Evolutionary conservation across 495 filamentous ascomycete genomes (phyloP).

Genomic region (Podospora fimiseda): DNA sequence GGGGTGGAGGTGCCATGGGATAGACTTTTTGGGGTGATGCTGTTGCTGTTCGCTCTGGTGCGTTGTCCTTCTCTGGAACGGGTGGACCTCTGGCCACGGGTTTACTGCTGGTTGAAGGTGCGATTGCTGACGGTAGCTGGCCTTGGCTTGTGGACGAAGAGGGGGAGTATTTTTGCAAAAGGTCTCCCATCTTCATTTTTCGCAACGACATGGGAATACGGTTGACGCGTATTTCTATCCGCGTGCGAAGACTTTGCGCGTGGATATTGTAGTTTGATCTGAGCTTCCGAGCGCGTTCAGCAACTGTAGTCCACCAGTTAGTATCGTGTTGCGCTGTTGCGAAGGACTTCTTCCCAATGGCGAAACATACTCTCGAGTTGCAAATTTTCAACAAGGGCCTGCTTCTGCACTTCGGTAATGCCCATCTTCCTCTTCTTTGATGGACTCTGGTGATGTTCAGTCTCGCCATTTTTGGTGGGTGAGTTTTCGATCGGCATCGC

Average conservation of each 20-base stretch:
- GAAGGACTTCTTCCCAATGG: no score
- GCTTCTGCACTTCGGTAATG: conserved; percentile 74
- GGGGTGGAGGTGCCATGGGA: conserved; percentile 2
- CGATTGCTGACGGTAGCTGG: not conserved
- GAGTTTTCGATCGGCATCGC: conserved; percentile 30
- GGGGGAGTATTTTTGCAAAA: conserved; percentile 47
- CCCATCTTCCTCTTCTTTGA: conserved; percentile 52
- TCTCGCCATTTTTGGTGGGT: conserved; percentile 34
- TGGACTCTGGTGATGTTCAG: conserved; percentile 50
- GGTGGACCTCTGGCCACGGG: conserved; percentile 16
- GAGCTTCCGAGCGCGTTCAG: conserved; percentile 83
- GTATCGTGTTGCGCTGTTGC: not conserved
- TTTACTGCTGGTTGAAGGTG: conserved; percentile 10
- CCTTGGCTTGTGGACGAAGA: no score
- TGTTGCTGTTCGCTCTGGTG: conserved; percentile 7
- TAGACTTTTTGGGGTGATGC: not conserved
- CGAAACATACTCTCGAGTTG: conserved; percentile 75
- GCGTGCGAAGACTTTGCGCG: conserved; percentile 71
- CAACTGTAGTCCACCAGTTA: conserved; percentile 54
- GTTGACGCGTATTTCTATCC: conserved; percentile 92
- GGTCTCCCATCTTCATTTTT: conserved; percentile 75
- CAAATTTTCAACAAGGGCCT: conserved; percentile 84
- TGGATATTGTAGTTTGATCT: conserved; percentile 86
- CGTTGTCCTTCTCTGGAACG: conserved; percentile 30
- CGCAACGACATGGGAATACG: conserved; percentile 78